phyloP scores from a whole-genome alignment of 805 yeast genomes.

The Martiniozyma abietophila region DNA sequence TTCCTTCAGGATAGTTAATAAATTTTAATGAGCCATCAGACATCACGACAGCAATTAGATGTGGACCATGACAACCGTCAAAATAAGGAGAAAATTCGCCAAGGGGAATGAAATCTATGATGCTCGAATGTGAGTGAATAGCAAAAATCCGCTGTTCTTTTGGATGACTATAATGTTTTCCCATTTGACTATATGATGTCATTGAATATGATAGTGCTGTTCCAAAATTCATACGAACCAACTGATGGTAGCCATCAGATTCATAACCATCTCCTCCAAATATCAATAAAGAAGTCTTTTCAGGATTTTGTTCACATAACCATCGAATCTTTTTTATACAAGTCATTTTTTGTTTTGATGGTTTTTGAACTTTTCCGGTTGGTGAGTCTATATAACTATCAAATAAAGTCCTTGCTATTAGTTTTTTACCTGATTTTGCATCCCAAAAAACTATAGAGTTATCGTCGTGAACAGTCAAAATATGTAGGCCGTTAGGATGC shows the following conservation, averaged over 20 bases:
- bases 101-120: conserved; percentile 43
- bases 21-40: conserved; percentile 60
- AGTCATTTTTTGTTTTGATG: conserved; percentile 23
- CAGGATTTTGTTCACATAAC: conserved; percentile 77
- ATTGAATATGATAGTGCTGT: conserved; percentile 68
- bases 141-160: conserved; percentile 48
- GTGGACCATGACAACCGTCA: conserved; percentile 72
- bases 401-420: conserved; percentile 65
- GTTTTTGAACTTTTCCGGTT: conserved; percentile 18
- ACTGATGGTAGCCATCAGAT: conserved; percentile 32
- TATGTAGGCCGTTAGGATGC: conserved; percentile 90
- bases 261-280: conserved; percentile 55
- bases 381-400: conserved; percentile 59
- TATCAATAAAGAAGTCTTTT: conserved; percentile 62
- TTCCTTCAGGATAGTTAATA: conserved; percentile 48
- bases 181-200: conserved; percentile 79
- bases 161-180: conserved; percentile 59
- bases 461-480: conserved; percentile 70
- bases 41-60: conserved; percentile 46
- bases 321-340: conserved; percentile 53
- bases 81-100: conserved; percentile 65
- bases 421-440: conserved; percentile 59
- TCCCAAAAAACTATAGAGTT: conserved; percentile 93
- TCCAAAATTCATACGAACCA: conserved; percentile 66
- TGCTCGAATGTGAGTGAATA: conserved; percentile 35